phyloP scores from a whole-genome alignment of 495 filamentous ascomycete species.

The Lophiotrema nucula region DNA sequence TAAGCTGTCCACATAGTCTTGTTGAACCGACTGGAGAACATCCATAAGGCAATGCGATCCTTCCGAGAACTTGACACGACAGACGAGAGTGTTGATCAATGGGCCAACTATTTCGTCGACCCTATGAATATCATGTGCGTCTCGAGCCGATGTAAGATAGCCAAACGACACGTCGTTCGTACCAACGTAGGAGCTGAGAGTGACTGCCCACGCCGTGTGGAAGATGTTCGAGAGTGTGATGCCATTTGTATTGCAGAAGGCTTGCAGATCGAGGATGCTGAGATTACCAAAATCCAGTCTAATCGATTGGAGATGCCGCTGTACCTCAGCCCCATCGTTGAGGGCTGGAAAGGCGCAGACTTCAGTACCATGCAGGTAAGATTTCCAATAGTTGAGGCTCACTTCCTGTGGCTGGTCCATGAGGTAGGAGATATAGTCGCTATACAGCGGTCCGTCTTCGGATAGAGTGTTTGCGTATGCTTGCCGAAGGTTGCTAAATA shows the following conservation, averaged over 20 bases:
- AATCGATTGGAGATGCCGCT: conserved; percentile 11
- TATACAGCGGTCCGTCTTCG: conserved; percentile 26
- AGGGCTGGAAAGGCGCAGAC: conserved; percentile 26
- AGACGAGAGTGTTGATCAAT: conserved; percentile 30
- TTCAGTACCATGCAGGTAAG: conserved; percentile 21
- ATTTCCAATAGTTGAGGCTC: conserved; percentile 54
- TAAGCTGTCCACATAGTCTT: conserved; percentile 23
- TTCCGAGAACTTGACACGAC: conserved; percentile 16
- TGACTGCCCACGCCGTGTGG: conserved; percentile 29
- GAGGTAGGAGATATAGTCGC: conserved; percentile 32
- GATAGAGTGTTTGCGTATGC: conserved; percentile 13
- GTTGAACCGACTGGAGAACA: conserved; percentile 18
- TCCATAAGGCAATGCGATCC: conserved; percentile 15
- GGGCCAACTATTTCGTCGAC: conserved; percentile 28
- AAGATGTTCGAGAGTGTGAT: conserved; percentile 29
- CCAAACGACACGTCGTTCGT: conserved; percentile 25
- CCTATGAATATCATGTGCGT: conserved; percentile 9
- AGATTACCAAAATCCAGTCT: conserved; percentile 25
- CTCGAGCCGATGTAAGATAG: conserved; percentile 30
- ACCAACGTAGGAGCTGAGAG: conserved; percentile 22
- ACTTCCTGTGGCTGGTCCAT: conserved; percentile 39
- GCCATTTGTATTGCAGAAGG: conserved; percentile 19
- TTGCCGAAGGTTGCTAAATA: conserved; percentile 21
- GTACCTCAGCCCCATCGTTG: conserved; percentile 14
- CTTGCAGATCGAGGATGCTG: conserved; percentile 18